Conservation (phyloP, 2,329 filamentous ascomycete genomes). For the Lachnellula subtilissima region DNA sequence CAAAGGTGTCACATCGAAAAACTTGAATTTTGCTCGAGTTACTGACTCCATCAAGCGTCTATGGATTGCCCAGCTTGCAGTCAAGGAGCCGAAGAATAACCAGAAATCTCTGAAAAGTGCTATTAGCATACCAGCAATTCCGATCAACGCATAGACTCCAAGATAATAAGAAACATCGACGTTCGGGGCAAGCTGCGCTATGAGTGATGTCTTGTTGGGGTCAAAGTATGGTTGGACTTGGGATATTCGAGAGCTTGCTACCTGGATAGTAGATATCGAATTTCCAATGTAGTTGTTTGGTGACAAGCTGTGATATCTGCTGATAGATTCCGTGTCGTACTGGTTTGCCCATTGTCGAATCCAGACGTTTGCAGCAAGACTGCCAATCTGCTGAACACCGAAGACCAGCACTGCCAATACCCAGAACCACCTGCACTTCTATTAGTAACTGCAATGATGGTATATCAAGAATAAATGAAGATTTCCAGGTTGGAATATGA, state of each 20-base stretch:
- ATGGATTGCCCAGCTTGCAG: conserved; percentile 82
- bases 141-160: conserved; percentile 74
- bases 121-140: conserved; percentile 69
- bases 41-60: conserved; percentile 71
- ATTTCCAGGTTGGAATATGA: background rate
- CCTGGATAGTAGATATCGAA: conserved; percentile 24
- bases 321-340: conserved; percentile 48
- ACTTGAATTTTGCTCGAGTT: conserved; percentile 88
- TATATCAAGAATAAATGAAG: background rate
- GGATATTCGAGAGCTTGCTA: conserved; percentile 22
- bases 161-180: conserved; percentile 85
- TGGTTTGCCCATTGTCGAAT: conserved; percentile 93
- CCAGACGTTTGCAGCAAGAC: conserved; percentile 88
- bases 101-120: conserved; percentile 80
- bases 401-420: conserved; percentile 70
- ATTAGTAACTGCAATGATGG: conserved; percentile 10
- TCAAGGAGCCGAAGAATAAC: conserved; percentile 87
- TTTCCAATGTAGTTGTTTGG: conserved; percentile 26
- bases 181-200: conserved; percentile 36
- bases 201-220: conserved; percentile 27
- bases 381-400: conserved; percentile 73
- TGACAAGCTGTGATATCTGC: conserved; percentile 12
- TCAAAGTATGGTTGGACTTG: conserved; percentile 31
- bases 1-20: conserved; percentile 93
- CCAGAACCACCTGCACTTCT: conserved; percentile 68